phyloP scores from a whole-genome alignment of 2,329 filamentous ascomycete species.

The Colletotrichum endophyticum region DNA sequence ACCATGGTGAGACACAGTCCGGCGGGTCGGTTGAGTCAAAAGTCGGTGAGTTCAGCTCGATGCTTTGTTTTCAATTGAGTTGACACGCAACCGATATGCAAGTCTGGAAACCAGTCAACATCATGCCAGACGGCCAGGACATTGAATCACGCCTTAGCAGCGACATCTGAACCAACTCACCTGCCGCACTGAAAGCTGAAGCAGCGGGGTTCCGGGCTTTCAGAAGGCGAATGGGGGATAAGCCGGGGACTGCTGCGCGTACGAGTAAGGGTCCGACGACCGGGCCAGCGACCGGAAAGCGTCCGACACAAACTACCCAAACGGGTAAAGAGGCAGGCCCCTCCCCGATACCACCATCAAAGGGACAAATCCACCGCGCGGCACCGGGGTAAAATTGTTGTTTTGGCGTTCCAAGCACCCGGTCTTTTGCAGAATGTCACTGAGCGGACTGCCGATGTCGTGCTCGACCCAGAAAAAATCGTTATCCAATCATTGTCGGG shows the following conservation, averaged over 20 bases:
- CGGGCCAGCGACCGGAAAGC: not conserved
- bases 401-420: not conserved
- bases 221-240: not conserved
- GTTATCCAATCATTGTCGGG: conserved; percentile 1
- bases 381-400: not conserved
- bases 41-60: not conserved
- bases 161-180: not conserved
- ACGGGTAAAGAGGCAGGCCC: conserved; percentile 6
- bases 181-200: not conserved
- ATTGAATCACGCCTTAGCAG: not conserved
- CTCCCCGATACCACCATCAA: not conserved
- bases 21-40: rapidly evolving
- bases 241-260: not conserved
- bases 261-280: not conserved
- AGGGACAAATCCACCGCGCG: not conserved
- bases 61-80: rapidly evolving
- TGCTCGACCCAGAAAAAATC: conserved; percentile 18
- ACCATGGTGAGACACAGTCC: not conserved
- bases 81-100: not conserved
- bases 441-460: conserved; percentile 2
- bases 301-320: conserved; percentile 1
- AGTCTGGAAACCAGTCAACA: not conserved
- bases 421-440: not conserved
- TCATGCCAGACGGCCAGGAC: not conserved
- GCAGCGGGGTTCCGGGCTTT: not conserved